phyloP scores from a whole-genome alignment of 2,329 filamentous ascomycete genomes.

The Pseudodiploospora longispora region DNA sequence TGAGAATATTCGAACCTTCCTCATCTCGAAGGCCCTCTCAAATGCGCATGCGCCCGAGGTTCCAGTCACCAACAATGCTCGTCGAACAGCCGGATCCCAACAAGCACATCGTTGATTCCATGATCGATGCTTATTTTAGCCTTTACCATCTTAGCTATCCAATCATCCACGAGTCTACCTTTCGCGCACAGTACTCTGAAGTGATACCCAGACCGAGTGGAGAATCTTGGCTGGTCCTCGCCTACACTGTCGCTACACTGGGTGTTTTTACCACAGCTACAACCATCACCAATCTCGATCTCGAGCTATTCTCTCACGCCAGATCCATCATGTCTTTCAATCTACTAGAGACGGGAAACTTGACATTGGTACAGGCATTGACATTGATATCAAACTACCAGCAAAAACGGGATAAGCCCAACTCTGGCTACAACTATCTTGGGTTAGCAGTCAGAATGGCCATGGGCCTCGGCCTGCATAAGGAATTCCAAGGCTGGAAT shows the following conservation, averaged over 20 bases:
- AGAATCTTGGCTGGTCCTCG: slow-evolving; percentile 21
- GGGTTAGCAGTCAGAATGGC: slow-evolving; percentile 42
- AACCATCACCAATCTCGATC: slow-evolving; percentile 15
- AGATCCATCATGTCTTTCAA: slow-evolving; percentile 30
- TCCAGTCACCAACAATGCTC: slow-evolving; percentile 7
- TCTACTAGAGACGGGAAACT: slow-evolving; percentile 35
- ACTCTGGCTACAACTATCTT: slow-evolving; percentile 45
- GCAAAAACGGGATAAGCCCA: slow-evolving; percentile 42
- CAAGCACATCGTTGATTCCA: slow-evolving; percentile 21
- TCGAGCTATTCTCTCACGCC: slow-evolving; percentile 21
- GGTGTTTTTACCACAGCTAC: slow-evolving; percentile 25
- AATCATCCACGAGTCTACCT: slow-evolving; percentile 37
- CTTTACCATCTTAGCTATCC: slow-evolving; percentile 38
- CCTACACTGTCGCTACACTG: slow-evolving; percentile 28
- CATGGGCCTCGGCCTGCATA: slow-evolving; percentile 40
- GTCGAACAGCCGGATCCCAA: slow-evolving; percentile 23
- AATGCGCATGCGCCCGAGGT: slow-evolving; percentile 6
- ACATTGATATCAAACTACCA: slow-evolving; percentile 38
- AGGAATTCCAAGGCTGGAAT: slow-evolving; percentile 29
- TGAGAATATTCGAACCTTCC: slow-evolving; percentile 28
- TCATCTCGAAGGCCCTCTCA: slow-evolving; percentile 10
- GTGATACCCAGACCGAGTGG: slow-evolving; percentile 24
- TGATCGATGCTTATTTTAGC: slow-evolving; percentile 35
- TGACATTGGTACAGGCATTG: slow-evolving; percentile 38
- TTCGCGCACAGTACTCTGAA: slow-evolving; percentile 28